Evolutionary conservation across 805 yeast species (phyloP).

Genomic region (Wickerhamiella sorbophila): DNA sequence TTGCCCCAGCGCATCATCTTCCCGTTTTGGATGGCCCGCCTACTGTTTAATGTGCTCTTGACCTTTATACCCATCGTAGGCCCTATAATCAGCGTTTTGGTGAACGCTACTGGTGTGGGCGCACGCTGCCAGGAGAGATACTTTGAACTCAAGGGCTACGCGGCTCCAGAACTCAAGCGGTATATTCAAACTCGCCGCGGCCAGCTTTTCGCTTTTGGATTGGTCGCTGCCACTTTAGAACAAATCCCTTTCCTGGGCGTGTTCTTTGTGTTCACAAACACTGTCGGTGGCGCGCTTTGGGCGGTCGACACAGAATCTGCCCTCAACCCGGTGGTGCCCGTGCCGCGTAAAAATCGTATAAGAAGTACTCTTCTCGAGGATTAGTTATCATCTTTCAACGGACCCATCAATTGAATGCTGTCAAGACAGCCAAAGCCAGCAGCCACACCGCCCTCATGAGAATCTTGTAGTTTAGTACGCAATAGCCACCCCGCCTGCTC

Average conservation of each 20-base stretch:
- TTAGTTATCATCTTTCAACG: not conserved
- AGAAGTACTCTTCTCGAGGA: not conserved
- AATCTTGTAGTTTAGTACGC: constrained; percentile 72
- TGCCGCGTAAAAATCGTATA: constrained; percentile 5
- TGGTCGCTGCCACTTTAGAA: constrained; percentile 26
- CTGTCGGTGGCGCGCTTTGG: constrained; percentile 28
- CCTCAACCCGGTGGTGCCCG: not conserved
- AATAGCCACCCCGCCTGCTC: constrained; percentile 70
- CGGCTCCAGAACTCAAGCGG: constrained; percentile 28
- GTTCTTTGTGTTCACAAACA: constrained; percentile 25
- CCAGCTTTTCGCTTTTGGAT: constrained; percentile 25
- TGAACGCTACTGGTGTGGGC: constrained; percentile 44
- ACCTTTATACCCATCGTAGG: constrained; percentile 45
- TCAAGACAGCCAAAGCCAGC: constrained; percentile 98
- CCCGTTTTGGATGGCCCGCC: constrained; percentile 30
- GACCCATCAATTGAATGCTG: constrained; percentile 23
- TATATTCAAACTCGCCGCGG: constrained; percentile 19
- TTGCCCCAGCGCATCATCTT: constrained; percentile 29
- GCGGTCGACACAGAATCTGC: constrained; percentile 22
- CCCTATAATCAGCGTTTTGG: constrained; percentile 35
- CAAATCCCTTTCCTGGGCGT: constrained; percentile 25
- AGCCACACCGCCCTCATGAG: constrained; percentile 97
- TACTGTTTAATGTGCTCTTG: constrained; percentile 27
- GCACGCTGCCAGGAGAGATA: constrained; percentile 40
- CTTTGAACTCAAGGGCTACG: constrained; percentile 40